Conservation (phyloP, 768 basidiomycete genomes). For the Termitomyces sp. region DNA sequence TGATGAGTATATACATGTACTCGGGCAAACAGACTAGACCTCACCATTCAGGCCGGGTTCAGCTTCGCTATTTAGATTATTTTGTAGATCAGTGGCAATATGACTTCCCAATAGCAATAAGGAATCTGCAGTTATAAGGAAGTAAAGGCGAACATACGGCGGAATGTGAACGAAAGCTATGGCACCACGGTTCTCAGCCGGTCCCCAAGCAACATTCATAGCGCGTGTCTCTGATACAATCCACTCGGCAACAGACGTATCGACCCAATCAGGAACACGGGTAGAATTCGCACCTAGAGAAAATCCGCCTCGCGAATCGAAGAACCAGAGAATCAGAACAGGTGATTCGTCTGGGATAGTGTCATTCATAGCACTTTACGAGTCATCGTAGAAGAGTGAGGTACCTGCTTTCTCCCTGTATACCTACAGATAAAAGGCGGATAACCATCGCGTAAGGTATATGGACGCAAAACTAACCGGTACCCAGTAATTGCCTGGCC, state of each 20-base stretch:
- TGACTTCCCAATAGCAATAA: not conserved
- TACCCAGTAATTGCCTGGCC: constrained; percentile 75
- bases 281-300: constrained; percentile 36
- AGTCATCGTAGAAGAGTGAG: not conserved
- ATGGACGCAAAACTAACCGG: constrained; percentile 39
- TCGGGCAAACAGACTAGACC: not conserved
- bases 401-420: constrained; percentile 30
- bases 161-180: constrained; percentile 75
- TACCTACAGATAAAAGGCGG: constrained; percentile 19
- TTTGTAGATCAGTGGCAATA: constrained; percentile 28
- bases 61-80: constrained; percentile 23
- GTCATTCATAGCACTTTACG: not conserved
- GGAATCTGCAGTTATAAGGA: not conserved
- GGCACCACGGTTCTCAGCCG: constrained; percentile 42
- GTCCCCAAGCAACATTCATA: constrained; percentile 60
- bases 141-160: constrained; percentile 36
- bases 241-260: constrained; percentile 56
- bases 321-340: constrained; percentile 65
- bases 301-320: constrained; percentile 69
- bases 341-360: constrained; percentile 37
- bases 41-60: constrained; percentile 41
- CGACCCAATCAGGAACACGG: constrained; percentile 63
- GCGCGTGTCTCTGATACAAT: constrained; percentile 42
- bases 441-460: not conserved
- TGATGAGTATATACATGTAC: not conserved